A percentile compares a stretch with the other conserved stretches of the same genome.
phyloP scores from a whole-genome alignment of 768 basidiomycete genomes.

The Coprinellus micaceus region DNA sequence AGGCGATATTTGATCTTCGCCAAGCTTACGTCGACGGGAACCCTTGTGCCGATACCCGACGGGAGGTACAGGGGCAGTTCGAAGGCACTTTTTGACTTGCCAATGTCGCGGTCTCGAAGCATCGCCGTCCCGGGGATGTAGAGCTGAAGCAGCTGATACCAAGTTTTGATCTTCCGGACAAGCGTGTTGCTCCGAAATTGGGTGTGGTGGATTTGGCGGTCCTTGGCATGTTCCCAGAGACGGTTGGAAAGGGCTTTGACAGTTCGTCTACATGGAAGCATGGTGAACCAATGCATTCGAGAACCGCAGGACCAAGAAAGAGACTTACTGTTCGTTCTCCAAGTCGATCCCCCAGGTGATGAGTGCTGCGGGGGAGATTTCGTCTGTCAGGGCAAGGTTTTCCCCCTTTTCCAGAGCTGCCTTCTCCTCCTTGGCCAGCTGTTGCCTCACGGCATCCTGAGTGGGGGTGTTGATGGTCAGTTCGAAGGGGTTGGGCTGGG shows the following conservation, averaged over 20 bases:
- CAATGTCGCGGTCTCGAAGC: neutral
- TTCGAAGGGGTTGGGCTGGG: neutral
- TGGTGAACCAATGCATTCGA: neutral
- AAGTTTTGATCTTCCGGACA: slow-evolving; percentile 15
- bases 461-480: slow-evolving; percentile 8
- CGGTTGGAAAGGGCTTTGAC: too few relatives aligned
- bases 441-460: slow-evolving; percentile 18
- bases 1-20: slow-evolving; percentile 18
- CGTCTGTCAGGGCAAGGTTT: slow-evolving; percentile 7
- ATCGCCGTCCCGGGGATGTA: slow-evolving; percentile 11
- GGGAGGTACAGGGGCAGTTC: neutral
- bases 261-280: neutral
- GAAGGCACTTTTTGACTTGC: neutral
- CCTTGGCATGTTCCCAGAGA: neutral
- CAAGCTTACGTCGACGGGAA: neutral
- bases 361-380: slow-evolving; percentile 22
- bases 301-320: neutral
- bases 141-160: slow-evolving; percentile 10
- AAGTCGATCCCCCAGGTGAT: slow-evolving; percentile 28
- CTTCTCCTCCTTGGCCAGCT: slow-evolving; percentile 22
- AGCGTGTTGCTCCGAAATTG: slow-evolving; percentile 13
- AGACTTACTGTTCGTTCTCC: slow-evolving; percentile 30
- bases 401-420: slow-evolving; percentile 5
- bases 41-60: neutral
- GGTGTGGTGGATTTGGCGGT: neutral